Base-by-base conservation (phyloP, 2,329 filamentous ascomycete genomes). In the Neopestalotiopsis sp. region DNA sequence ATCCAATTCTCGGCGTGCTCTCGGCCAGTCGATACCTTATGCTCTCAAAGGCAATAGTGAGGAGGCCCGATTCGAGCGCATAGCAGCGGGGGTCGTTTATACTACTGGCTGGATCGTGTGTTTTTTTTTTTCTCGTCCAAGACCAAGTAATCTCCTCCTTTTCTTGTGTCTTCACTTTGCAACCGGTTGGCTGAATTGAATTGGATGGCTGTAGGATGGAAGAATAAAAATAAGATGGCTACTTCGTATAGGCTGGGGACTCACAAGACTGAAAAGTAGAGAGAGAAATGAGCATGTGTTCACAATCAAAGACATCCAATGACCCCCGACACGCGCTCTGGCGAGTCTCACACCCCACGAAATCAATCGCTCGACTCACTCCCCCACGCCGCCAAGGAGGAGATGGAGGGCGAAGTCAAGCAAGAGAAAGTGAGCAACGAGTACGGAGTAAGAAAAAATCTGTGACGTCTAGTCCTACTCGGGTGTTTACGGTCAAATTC, bases 321-420 rank as follows among this genome's bases (percentile, higher is more conserved):
- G 64, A 66, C 64, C 56, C 45, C 38, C 64, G 64, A 66, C 64
- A 66, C 64, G 64, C 64, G 52, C 64, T n/a, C 52, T 59, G 45
- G 45, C 20, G 45, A 52, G 45, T 52, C 17, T 17, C 45, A 52
- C 45, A 52, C 45, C 45, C 45, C 45, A 52, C 45, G 45, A 52
- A 52, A n/a, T 10, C 45, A 52, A 52, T 52, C 61, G 40, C 61
- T 64, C 38, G 28, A 38, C 30, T 20, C 61, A 64, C 61, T 52
- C 61, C 61, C 57, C 61, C 42, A 45, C 61, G 30, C 20, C 59
- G 45, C 45, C 45, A 52, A 52, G 45, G 45, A 52, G 45, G 45
- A 17, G 45, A 10, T n/a, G 45, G 45, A 20, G 20, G 20, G 17
- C 17, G 20, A 52, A 52, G 20, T 24, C 28, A 40, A 28, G 30